Evolutionary conservation across 2,329 filamentous ascomycete genomes (phyloP).

Genomic region (Aquanectria penicillioides): DNA sequence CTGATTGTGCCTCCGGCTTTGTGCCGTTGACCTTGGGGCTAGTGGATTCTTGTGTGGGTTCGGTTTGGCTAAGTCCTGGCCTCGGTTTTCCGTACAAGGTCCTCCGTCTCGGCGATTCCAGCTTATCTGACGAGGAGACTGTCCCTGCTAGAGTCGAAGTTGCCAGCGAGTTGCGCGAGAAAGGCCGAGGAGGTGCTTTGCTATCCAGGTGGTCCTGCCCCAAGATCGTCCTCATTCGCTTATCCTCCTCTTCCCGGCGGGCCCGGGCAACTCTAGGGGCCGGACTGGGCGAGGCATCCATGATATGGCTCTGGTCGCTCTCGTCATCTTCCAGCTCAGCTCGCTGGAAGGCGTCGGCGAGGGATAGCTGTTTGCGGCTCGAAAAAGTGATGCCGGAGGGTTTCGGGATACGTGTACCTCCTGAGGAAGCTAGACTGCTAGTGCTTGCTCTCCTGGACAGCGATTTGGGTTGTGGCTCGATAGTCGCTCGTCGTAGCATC

Average conservation of each 20-base stretch:
- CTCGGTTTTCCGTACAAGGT: conserved; percentile 39
- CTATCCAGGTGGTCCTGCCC: conserved; percentile 45
- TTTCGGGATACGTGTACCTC: conserved; percentile 48
- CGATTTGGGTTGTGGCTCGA: conserved; percentile 31
- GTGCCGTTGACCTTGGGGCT: conserved; percentile 18
- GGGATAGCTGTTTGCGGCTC: conserved; percentile 48
- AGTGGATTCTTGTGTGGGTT: conserved; percentile 22
- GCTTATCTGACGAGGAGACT: conserved; percentile 30
- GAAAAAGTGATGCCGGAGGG: conserved; percentile 41
- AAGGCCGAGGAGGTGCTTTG: conserved; percentile 37
- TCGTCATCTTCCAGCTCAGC: conserved; percentile 44
- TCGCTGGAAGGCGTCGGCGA: conserved; percentile 54
- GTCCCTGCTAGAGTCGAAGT: conserved; percentile 31
- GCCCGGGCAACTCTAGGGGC: conserved; percentile 58
- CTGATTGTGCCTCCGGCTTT: conserved; percentile 14
- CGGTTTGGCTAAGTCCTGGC: conserved; percentile 29
- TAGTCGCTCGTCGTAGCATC: conserved; percentile 37
- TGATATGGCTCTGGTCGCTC: conserved; percentile 38
- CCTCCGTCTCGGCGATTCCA: conserved; percentile 34
- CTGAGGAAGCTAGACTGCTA: conserved; percentile 39
- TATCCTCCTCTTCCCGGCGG: conserved; percentile 45
- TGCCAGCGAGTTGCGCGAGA: conserved; percentile 37
- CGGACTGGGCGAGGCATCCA: conserved; percentile 62
- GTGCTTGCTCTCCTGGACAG: conserved; percentile 33
- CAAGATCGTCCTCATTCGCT: conserved; percentile 41